Percentiles rank a stretch among this genome's conserved stretches.
These are phyloP conservation scores for Fusarium sterilihyphosum DNA, from an alignment of 2,329 filamentous ascomycete genomes.

Conservation along the genomic window DNA sequence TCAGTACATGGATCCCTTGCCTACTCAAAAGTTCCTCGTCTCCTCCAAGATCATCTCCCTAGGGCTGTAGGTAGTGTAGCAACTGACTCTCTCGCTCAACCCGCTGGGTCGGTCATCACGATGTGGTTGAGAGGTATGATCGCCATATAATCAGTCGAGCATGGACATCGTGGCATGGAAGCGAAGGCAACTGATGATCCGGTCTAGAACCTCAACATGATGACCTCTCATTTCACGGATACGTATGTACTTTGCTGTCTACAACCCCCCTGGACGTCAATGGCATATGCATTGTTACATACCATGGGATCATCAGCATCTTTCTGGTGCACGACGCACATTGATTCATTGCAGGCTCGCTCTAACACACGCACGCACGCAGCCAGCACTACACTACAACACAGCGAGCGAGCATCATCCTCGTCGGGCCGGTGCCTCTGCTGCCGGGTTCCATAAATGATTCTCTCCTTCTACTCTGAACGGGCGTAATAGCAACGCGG, in stretches of 20 bases:
- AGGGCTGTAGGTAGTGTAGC: slow-evolving; percentile 27
- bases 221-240: slow-evolving; percentile 17
- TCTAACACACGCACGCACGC: background rate
- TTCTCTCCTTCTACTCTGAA: slow-evolving; percentile 2
- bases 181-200: slow-evolving; percentile 18
- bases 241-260: background rate
- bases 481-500: slow-evolving; percentile 21
- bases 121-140: slow-evolving; percentile 14
- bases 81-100: background rate
- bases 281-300: slow-evolving; percentile 4
- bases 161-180: slow-evolving; percentile 11
- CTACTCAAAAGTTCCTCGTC: slow-evolving; percentile 20
- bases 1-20: slow-evolving; percentile 27
- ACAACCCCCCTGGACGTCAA: background rate
- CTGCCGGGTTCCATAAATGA: slow-evolving; percentile 1
- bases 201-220: slow-evolving; percentile 25
- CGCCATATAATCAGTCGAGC: slow-evolving; percentile 5
- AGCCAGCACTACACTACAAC: background rate
- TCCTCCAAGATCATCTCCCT: slow-evolving; percentile 14
- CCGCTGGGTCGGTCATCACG: slow-evolving; percentile 7
- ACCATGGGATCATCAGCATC: slow-evolving; percentile 7
- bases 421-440: slow-evolving; percentile 3
- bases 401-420: background rate
- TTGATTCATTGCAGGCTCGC: background rate
- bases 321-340: background rate